Percentiles rank a stretch among this genome's conserved stretches.
phyloP scores from a whole-genome alignment of 306 rosid species.

The Quercus aquifolioides region DNA sequence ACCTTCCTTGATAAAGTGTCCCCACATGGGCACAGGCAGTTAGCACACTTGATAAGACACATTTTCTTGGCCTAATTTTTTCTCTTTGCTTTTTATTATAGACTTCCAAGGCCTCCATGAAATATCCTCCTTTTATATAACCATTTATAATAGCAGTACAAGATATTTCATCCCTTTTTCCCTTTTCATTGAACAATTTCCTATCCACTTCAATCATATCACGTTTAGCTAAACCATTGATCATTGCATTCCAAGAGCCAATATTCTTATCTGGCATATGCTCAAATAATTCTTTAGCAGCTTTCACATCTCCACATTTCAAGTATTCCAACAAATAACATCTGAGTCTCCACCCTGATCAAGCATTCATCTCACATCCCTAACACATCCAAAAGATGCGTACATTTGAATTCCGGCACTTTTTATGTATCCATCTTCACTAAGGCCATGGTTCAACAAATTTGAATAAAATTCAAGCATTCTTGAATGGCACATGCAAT shows the following conservation, averaged over 20 bases:
- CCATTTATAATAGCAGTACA: conserved; percentile 69
- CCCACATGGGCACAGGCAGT: conserved; percentile 61
- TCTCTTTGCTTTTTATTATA: conserved; percentile 46
- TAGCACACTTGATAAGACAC: conserved; percentile 44
- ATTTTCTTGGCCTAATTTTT: conserved; percentile 34
- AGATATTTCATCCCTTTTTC: conserved; percentile 52
- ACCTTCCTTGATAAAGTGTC: conserved; percentile 58
- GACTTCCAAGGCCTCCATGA: conserved; percentile 42
- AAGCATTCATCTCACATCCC: conserved; percentile 43
- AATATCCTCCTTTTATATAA: conserved; percentile 31
- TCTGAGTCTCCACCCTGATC: conserved; percentile 32
- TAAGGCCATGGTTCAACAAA: conserved; percentile 39
- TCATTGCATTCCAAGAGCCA: conserved; percentile 61
- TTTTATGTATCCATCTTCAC: conserved; percentile 45
- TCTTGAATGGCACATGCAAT: conserved; percentile 34
- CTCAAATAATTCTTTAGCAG: conserved; percentile 44
- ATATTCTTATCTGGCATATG: conserved; percentile 33
- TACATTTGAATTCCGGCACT: conserved; percentile 69
- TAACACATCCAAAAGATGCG: conserved; percentile 41
- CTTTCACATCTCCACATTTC: conserved; percentile 43
- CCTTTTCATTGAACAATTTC: conserved; percentile 45
- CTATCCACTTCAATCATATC: conserved; percentile 50
- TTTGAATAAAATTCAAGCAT: conserved; percentile 39
- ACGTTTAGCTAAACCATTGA: conserved; percentile 34
- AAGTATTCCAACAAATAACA: conserved; percentile 56